These are phyloP conservation scores for Termitomyces eurrhizus DNA, from an alignment of 768 basidiomycete genomes.

Conservation along the genomic window DNA sequence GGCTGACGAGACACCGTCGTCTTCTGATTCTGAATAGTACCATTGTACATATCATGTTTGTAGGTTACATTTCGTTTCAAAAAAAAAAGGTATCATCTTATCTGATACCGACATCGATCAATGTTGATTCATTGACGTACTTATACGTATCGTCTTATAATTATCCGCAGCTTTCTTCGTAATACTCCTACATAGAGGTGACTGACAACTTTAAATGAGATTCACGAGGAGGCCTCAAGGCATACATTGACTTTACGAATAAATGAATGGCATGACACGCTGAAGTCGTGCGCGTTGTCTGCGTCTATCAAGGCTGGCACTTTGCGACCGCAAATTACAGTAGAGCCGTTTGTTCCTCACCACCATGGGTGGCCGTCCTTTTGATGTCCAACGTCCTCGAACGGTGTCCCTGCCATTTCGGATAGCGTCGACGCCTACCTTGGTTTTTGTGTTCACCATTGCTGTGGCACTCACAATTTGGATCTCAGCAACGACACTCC, in stretches of 20 bases:
- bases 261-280: background rate
- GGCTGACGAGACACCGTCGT: conserved; percentile 14
- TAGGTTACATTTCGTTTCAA: too few species aligned
- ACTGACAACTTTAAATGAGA: background rate
- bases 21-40: conserved; percentile 13
- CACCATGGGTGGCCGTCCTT: conserved; percentile 20
- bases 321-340: background rate
- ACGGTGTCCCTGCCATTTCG: background rate
- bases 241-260: background rate
- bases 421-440: conserved; percentile 6
- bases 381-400: conserved; percentile 7
- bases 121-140: too few species aligned
- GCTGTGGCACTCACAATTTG: conserved; percentile 14
- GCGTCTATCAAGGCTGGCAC: background rate
- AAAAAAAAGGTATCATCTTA: background rate
- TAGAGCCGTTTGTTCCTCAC: conserved; percentile 8
- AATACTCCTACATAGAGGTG: background rate
- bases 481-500: conserved; percentile 8
- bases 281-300: background rate
- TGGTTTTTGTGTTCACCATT: conserved; percentile 13
- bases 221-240: conserved; percentile 4
- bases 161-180: background rate
- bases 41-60: too few species aligned
- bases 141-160: too few species aligned
- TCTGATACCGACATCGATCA: background rate